Conservation (phyloP, 2,329 filamentous ascomycete species). For the Claviceps sp. region DNA sequence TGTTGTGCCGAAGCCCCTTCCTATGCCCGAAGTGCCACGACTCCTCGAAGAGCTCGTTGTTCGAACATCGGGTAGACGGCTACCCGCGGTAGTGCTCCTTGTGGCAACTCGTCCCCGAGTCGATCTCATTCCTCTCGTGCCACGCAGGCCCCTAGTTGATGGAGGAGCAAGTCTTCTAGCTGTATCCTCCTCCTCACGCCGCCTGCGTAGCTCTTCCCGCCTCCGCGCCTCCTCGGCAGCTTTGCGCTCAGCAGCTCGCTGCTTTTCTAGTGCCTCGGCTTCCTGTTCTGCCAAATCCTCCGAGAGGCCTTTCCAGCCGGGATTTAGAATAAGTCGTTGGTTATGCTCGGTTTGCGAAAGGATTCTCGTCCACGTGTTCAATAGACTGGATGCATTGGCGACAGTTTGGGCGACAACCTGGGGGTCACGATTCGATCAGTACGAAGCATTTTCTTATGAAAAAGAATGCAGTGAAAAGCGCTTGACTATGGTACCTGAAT, state of each 20-base stretch:
- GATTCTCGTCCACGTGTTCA: conserved; percentile 93
- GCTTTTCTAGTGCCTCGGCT: conserved; percentile 58
- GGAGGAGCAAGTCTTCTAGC: conserved; percentile 17
- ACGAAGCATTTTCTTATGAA: not conserved
- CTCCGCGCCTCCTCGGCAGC: conserved; percentile 68
- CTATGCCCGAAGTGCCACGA: conserved; percentile 22
- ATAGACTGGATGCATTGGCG: conserved; percentile 70
- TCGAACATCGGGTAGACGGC: conserved; percentile 16
- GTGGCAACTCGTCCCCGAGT: conserved; percentile 15
- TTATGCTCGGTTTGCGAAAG: conserved; percentile 96
- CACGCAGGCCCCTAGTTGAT: conserved; percentile 16
- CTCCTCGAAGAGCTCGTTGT: conserved; percentile 15
- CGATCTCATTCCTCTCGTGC: conserved; percentile 17
- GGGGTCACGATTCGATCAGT: conserved; percentile 17
- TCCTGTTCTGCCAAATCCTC: conserved; percentile 81
- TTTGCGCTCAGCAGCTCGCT: conserved; percentile 64
- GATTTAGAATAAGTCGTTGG: conserved; percentile 78
- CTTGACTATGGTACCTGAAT: conserved; percentile 47
- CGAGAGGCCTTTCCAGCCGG: conserved; percentile 76
- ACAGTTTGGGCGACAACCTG: conserved; percentile 76
- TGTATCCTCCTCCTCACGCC: conserved; percentile 47
- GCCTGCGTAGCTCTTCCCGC: conserved; percentile 54
- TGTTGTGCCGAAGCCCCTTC: conserved; percentile 19
- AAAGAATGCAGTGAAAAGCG: not conserved
- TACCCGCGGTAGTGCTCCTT: conserved; percentile 14